Base-by-base conservation (phyloP, 495 filamentous ascomycete genomes). In the Penicillium robsamsonii region DNA sequence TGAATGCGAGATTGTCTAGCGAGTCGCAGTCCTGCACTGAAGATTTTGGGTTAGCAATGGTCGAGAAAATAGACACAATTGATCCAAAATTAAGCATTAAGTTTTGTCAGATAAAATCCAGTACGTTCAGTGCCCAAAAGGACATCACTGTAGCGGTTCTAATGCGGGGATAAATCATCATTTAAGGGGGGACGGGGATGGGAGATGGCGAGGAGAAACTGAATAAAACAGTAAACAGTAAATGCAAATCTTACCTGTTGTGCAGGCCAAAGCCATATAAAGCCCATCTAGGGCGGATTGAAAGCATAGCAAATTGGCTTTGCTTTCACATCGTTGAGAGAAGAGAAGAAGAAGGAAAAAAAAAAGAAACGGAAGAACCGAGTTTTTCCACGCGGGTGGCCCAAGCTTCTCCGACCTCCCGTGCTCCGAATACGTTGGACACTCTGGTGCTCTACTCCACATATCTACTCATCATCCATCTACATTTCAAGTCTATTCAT, bases 101-200 rank as follows among this genome's bases (percentile, higher is more conserved):
- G 37, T 20, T 61, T 64, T 65, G 57, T 37, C 55, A 60, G 48
- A 41, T 61, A 52, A 50, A 59, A 53, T 72, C 70, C 70, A 47
- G 58, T 71, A 54, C 60, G 70, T 69, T 79, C 76, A 79, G 67
- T 66, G 64, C 61, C 65, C 70, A 62, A 44, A 58, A 67, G 62
- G 69, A 81, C 81, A 84, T 90, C 92, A 85, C 88, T 89, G 92
- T 92, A 96, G 91, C 91, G 92, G 91, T 96, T 96, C 92, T 85
- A 76, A 64, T 73, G 70, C 67, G 70, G 62, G 60, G 63, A 66
- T 71, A 74, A 69, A 69, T 85, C 82, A 80, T 85, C 82, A 77
- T 74, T 49, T 64, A 55, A 61, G 56, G 61, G 35, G 43, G 22
- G 22, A 22, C 2, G 22, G 1, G 50, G n/a, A 53, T 25, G 42